Evolutionary conservation across 176 grass and related monocot genomes (phyloP), one percentile per base, ranked within the genome.

Genomic region (Rhynchospora tenuis): DNA sequence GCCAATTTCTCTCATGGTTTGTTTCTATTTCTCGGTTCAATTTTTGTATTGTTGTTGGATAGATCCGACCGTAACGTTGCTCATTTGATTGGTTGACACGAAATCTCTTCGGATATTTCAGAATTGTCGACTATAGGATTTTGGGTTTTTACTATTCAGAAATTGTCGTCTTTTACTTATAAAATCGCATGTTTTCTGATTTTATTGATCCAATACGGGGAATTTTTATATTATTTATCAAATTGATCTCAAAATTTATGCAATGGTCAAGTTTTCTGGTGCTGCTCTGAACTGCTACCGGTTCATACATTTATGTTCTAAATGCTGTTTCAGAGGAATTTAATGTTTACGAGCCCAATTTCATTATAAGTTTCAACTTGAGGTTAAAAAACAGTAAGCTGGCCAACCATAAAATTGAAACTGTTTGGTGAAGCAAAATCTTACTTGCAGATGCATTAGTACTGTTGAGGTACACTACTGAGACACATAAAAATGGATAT

Each of bases 1-100:
- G 96, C 96, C 84, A 84, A 95, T 57, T 72, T 42, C 8, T 89
- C 89, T 83, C 89, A 88, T 73, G 93, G 96, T 95, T 48, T 9
- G 81, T 45, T 69, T 16, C 47, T 5, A 15, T 15, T 43, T 26
- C 27, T 8, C 22, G 9, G 17, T 7, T 59, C 42, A 15, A 11
- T 65, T n/a, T 45, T 29, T 27, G 29, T 28, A 31, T 9, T 17
- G 5, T 60, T 52, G 51, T 9, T 20, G 70, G 54, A 5, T 52
- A 28, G 23, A 51, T 56, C 22, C 14, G 29, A 3, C 50, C 13
- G 16, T 64, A 0, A 22, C 3, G 58, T 6, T 27, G 4, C 38
- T 0, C 43, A 3, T 27, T n/a, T 15, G 26, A 22, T 43, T 17
- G 2, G 17, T 28, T 11, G 12, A 14, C 48, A 79, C 7, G 0